Evolutionary conservation across 345 rosid species (phyloP).

Genomic region (Salix caprea): DNA sequence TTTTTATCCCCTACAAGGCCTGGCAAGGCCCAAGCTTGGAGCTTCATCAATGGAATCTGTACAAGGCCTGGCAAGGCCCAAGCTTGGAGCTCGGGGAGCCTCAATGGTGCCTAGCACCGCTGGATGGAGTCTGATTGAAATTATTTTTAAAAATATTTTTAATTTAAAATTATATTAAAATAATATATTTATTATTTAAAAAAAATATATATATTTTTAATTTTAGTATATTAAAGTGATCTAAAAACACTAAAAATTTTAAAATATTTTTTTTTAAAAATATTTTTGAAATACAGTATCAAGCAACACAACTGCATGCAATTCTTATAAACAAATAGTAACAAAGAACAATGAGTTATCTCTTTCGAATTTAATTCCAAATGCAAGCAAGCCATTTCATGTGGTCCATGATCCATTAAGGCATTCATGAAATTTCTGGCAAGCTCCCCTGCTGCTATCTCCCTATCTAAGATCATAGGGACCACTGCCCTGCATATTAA

Average conservation of each 20-base stretch:
- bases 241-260: no score
- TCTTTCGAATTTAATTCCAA: background rate
- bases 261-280: no score
- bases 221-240: no score
- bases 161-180: no score
- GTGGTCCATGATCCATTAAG: background rate
- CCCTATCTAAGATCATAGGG: background rate
- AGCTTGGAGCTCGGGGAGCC: background rate
- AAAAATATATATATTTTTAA: no score
- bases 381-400: background rate
- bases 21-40: background rate
- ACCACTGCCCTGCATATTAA: background rate
- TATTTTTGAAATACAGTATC: no score
- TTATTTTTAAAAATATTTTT: no score
- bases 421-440: constrained; percentile 1
- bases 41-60: background rate
- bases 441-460: background rate
- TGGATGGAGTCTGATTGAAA: no score
- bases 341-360: background rate
- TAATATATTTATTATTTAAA: no score
- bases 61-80: background rate
- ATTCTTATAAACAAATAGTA: background rate
- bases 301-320: no score
- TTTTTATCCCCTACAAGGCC: background rate
- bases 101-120: background rate